phyloP scores from a whole-genome alignment of 148 eudicot species.

The Polygonum aviculare region DNA sequence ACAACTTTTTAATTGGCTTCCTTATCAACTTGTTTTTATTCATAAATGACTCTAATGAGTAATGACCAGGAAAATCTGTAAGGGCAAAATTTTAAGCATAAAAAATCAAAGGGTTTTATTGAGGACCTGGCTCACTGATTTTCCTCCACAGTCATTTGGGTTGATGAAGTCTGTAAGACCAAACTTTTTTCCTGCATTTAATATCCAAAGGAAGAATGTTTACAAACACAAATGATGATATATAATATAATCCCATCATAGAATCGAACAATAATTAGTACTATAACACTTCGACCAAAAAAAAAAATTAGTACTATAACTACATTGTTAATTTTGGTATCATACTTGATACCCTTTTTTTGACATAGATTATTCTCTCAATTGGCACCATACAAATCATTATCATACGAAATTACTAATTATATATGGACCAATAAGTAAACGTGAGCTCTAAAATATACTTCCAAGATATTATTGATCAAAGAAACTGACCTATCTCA shows the following conservation, averaged over 20 bases:
- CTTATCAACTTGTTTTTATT: too few relatives aligned
- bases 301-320: background rate
- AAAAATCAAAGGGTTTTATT: background rate
- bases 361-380: too few relatives aligned
- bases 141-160: slow-evolving; percentile 39
- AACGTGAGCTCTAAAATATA: background rate
- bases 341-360: too few relatives aligned
- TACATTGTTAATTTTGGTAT: background rate
- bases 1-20: too few relatives aligned
- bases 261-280: background rate
- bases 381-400: too few relatives aligned
- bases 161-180: slow-evolving; percentile 71
- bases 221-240: background rate
- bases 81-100: background rate
- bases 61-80: too few relatives aligned
- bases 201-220: background rate
- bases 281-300: too few relatives aligned
- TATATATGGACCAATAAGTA: too few relatives aligned
- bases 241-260: background rate
- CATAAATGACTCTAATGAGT: too few relatives aligned
- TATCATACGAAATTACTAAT: background rate
- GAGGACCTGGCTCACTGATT: slow-evolving; percentile 54
- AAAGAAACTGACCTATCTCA: slow-evolving; percentile 18
- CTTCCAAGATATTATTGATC: background rate
- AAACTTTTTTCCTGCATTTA: slow-evolving; percentile 45